Evolutionary conservation across 2,329 filamentous ascomycete species (phyloP).

Genomic region (Cordyceps militaris): DNA sequence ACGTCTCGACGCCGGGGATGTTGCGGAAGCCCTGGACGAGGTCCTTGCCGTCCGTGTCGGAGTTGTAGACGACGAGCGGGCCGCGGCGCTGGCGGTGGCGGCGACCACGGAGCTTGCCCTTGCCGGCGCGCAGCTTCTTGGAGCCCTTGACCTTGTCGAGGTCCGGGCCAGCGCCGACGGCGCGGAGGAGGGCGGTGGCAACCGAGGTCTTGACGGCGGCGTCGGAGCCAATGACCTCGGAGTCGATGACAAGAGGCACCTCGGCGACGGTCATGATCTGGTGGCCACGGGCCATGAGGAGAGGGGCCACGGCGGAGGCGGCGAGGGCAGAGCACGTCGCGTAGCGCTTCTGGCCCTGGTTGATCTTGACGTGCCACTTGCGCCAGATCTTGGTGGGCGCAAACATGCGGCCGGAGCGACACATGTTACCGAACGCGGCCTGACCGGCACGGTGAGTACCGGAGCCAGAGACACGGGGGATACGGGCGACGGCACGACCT

Average conservation of each 20-base stretch:
- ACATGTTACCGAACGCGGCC: conserved; percentile 99
- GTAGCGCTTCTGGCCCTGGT: conserved; percentile 98
- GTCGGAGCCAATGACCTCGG: conserved; percentile 73
- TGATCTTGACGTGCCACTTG: conserved; percentile 99
- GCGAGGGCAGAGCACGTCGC: conserved; percentile 95
- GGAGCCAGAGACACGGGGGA: conserved; percentile 99
- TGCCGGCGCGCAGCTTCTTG: conserved; percentile 95
- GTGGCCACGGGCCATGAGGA: conserved; percentile 96
- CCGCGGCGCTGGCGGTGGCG: conserved; percentile 97
- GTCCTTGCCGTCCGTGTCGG: conserved; percentile 90
- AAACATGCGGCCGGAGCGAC: conserved; percentile 99
- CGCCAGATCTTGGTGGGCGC: conserved; percentile 99
- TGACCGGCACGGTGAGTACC: conserved; percentile 99
- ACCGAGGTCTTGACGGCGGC: conserved; percentile 82
- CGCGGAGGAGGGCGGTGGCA: conserved; percentile 80
- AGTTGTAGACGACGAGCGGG: conserved; percentile 95
- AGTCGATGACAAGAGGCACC: conserved; percentile 95
- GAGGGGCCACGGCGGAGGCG: conserved; percentile 89
- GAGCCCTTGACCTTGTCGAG: conserved; percentile 93
- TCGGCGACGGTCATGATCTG: conserved; percentile 86
- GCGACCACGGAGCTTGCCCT: conserved; percentile 97
- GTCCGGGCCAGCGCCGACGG: conserved; percentile 82
- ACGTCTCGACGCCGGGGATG: conserved; percentile 96
- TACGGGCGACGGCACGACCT: conserved; percentile 99
- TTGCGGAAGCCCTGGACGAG: conserved; percentile 95